Base-by-base conservation (phyloP, 768 basidiomycete species). In the Brasilioporus rufonigricans region DNA sequence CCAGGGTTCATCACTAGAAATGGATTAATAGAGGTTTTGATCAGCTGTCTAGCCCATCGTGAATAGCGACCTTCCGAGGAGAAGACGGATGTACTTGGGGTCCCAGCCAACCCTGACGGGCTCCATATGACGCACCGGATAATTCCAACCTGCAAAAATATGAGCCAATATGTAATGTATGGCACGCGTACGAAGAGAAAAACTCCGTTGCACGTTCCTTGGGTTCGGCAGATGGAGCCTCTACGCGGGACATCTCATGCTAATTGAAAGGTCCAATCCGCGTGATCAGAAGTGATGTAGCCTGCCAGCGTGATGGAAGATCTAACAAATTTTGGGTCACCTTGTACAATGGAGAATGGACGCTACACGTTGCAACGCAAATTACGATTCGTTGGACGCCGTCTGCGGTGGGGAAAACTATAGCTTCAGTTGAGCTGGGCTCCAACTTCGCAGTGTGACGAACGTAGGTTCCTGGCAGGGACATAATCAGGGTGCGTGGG, bases 41-140 rank as follows among this genome's bases (percentile, higher is more conserved):
- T 18, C 16, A 18, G 33, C 16, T 11, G 18, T 31, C 40, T 19
- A n/a, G 19, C 19, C 1, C 8, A 33, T 11, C 39, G 14, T 32
- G 10, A 35, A 2, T 27, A 7, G 13, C 29, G 10, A 26, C n/a
- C 19, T 39, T 48, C 55, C 55, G 45, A 58, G 57, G 55, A 50
- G 19, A 31, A 45, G 16, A 4, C 39, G 18, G 24, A 31, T 13
- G 7, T 18, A 18, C 23, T n/a, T 32, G 33, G 55, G 47, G 46
- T 44, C 41, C 40, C 14, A 18, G 9, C 13, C n/a, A 43, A 47
- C 47, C 27, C 32, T 33, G 43, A 18, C 18, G 12, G 21, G n/a
- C n/a, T 33, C 26, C 27, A n/a, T 27, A 21, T 5, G 9, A 33
- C 33, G 3, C 23, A 32, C 19, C 29, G 29, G 21, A 32, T 33